Evolutionary conservation across 2,329 filamentous ascomycete genomes (phyloP).

Genomic region (Colletotrichum tofieldiae): DNA sequence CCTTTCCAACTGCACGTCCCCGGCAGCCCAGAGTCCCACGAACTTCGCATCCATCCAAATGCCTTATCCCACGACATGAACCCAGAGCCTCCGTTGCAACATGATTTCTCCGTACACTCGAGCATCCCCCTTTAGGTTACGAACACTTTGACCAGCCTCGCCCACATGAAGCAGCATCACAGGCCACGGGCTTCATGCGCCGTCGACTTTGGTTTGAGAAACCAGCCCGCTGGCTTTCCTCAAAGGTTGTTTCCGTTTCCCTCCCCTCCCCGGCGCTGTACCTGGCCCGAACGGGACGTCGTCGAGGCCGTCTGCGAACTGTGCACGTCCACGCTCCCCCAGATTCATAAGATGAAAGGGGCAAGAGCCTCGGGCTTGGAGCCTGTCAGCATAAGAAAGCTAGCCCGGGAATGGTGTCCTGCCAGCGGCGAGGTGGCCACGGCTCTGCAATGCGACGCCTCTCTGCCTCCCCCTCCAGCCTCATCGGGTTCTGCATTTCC

Average conservation of each 20-base stretch:
- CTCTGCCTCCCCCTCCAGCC: not conserved
- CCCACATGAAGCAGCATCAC: conserved; percentile 2
- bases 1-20: not conserved
- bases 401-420: not conserved
- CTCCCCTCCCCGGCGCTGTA: not conserved
- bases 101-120: not conserved
- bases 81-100: not conserved
- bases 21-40: no score
- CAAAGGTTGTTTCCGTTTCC: not conserved
- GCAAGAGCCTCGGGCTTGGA: not conserved
- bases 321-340: not conserved
- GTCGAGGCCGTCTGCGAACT: not conserved
- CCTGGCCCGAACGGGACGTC: not conserved
- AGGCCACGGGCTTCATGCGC: not conserved
- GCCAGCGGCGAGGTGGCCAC: not conserved
- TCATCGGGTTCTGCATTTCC: not conserved
- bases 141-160: not conserved
- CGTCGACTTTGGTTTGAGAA: not conserved
- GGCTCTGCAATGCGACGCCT: not conserved
- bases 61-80: not conserved
- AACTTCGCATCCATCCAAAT: not conserved
- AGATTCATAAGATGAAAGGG: not conserved
- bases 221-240: not conserved
- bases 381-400: not conserved
- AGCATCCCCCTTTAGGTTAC: conserved; percentile 8